Evolutionary conservation across 2,329 filamentous ascomycete species (phyloP), one percentile per base, ranked within the genome.

Genomic region (Phaeosphaeriaceae sp.): DNA sequence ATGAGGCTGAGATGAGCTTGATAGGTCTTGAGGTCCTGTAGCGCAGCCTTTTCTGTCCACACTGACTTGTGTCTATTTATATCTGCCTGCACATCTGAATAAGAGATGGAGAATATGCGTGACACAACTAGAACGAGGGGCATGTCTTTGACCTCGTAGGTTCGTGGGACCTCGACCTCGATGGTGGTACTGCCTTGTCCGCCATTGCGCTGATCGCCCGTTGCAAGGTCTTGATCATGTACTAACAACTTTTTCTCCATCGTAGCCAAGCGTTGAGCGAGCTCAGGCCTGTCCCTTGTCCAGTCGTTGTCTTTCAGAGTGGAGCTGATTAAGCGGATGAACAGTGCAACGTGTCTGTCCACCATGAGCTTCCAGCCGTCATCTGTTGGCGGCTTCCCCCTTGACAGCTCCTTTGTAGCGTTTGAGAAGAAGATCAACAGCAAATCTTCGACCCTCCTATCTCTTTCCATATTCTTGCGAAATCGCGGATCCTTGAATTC

Each of bases 71-170:
- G 85, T 40, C 86, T 83, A 72, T 96, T 89, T 67, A 99, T 90
- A 64, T 97, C 92, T 35, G 84, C 83, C 75, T 99, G 94, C 5
- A 92, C 87, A 60, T 94, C 87, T 1, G 87, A 85, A 58, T 88
- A 85, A 35, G 86, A 86, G 50, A 93, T 81, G 36, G 88, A 89
- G 74, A 97, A 99, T 56, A 97, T 89, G 63, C 83, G 87, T 42
- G 88, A 89, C 20, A 99, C 92, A 29, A 88, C 84, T 70, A 94
- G 88, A 21, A 96, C 94, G 75, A 97, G 83, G 30, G 87, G 87
- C 94, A 99, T 99, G 70, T 99, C 94, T 74, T 94, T 96, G 68
- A 97, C 88, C 73, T 97, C 90, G 73, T 96, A 90, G 67, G 86
- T 94, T 49, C 95, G 78, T 9, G 93, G 92, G 2, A 92, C 84